Percentiles rank a stretch among this genome's conserved stretches.
Conservation (phyloP, 345 rosid genomes). For the Hibiscus tridactylites region DNA sequence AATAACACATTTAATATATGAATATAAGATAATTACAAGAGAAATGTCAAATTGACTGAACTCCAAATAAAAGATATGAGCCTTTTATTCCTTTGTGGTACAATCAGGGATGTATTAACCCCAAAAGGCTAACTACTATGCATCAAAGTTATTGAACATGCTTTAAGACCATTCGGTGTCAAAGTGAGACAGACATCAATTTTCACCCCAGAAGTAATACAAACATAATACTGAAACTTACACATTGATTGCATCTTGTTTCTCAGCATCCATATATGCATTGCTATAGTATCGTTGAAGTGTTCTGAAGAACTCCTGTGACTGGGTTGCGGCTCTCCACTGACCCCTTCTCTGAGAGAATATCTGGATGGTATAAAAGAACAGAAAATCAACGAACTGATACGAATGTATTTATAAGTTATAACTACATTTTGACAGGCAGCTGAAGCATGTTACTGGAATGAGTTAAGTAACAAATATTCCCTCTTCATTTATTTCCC, state of each 20-base stretch:
- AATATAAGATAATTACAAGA: neutral
- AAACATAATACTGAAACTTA: constrained; percentile 28
- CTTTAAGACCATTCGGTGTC: neutral
- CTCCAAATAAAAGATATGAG: neutral
- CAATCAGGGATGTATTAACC: neutral
- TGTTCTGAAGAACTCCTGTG: constrained; percentile 95
- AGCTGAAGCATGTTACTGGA: neutral
- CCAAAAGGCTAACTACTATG: neutral
- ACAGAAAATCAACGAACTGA: constrained; percentile 12
- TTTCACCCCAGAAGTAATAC: neutral
- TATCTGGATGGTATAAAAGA: constrained; percentile 42
- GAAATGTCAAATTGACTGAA: neutral
- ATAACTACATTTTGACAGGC: neutral
- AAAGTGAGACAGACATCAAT: neutral
- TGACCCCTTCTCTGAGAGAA: constrained; percentile 91
- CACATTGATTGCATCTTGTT: constrained; percentile 92
- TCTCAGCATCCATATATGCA: constrained; percentile 89
- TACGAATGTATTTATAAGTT: neutral
- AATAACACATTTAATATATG: neutral
- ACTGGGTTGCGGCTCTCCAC: constrained; percentile 97
- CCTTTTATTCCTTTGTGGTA: neutral
- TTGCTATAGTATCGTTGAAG: constrained; percentile 93
- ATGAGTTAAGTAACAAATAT: neutral
- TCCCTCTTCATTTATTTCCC: neutral
- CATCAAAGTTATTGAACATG: neutral